Conservation (phyloP, 306 rosid genomes). For the Malus sieversii region DNA sequence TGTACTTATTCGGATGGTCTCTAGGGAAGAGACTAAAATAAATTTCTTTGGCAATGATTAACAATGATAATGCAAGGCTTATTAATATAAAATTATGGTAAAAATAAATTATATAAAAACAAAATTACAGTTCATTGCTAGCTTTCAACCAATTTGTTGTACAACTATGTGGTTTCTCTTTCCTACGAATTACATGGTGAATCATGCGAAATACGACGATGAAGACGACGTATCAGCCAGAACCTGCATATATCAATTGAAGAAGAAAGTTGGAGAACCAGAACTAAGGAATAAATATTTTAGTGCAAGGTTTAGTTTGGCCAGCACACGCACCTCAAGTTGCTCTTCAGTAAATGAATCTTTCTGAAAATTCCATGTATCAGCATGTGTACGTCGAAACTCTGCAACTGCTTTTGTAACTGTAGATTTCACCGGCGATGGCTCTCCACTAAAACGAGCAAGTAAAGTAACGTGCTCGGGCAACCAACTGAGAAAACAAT, state of each 20-base stretch:
- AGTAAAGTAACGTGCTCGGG: slow-evolving; percentile 87
- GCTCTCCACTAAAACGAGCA: slow-evolving; percentile 87
- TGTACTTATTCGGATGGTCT: background rate
- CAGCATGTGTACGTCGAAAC: slow-evolving; percentile 97
- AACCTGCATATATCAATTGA: slow-evolving; percentile 46
- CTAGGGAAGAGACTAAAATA: background rate
- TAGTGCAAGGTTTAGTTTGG: background rate
- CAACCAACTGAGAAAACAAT: slow-evolving; percentile 63
- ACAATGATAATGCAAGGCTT: background rate
- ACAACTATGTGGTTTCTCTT: slow-evolving; percentile 27
- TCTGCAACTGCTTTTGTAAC: slow-evolving; percentile 99
- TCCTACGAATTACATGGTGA: slow-evolving; percentile 24
- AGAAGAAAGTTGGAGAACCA: background rate
- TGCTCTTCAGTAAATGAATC: slow-evolving; percentile 87
- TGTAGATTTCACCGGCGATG: slow-evolving; percentile 81
- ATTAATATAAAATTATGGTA: background rate
- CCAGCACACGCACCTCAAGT: slow-evolving; percentile 52
- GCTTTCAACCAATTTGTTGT: slow-evolving; percentile 26
- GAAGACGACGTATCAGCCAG: slow-evolving; percentile 96
- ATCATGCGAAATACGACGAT: slow-evolving; percentile 91
- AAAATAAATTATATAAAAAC: too few species aligned
- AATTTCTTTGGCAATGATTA: background rate
- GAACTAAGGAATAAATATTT: background rate
- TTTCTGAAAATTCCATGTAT: slow-evolving; percentile 95
- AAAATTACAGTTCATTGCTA: too few species aligned